Percentiles rank a stretch among this genome's conserved stretches.
Evolutionary conservation across 2,329 filamentous ascomycete genomes (phyloP).

Genomic region (Cordyceps fumosorosea): DNA sequence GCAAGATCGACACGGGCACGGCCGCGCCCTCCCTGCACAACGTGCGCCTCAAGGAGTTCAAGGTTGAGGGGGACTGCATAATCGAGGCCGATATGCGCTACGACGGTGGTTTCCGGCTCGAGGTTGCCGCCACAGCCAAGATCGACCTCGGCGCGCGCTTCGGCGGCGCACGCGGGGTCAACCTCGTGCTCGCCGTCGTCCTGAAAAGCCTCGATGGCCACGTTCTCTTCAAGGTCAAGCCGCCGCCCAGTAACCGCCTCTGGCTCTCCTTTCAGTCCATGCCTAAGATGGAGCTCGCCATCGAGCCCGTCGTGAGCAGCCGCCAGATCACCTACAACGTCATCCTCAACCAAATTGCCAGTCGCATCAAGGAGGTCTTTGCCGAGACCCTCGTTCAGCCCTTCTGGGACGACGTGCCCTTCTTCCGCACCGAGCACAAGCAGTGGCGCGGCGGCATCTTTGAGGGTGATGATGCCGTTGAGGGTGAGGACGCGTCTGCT

Average conservation of each 20-base stretch:
- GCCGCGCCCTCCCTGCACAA: conserved; percentile 85
- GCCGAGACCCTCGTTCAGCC: conserved; percentile 86
- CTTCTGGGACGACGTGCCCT: conserved; percentile 94
- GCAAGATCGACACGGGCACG: conserved; percentile 78
- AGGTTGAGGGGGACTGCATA: conserved; percentile 82
- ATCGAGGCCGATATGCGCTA: conserved; percentile 86
- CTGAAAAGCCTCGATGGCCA: conserved; percentile 83
- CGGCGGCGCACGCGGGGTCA: conserved; percentile 82
- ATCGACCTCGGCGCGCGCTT: conserved; percentile 86
- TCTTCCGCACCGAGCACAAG: conserved; percentile 74
- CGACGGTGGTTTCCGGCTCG: conserved; percentile 79
- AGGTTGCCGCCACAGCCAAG: conserved; percentile 86
- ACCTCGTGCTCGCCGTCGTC: conserved; percentile 78
- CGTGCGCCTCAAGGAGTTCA: conserved; percentile 79
- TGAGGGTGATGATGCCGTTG: conserved; percentile 45
- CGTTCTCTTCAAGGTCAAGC: conserved; percentile 78
- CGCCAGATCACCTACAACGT: conserved; percentile 92
- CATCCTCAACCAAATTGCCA: conserved; percentile 89
- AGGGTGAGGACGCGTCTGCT: conserved; percentile 12
- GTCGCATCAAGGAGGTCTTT: conserved; percentile 86
- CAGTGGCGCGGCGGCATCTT: conserved; percentile 81
- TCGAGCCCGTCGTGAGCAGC: conserved; percentile 91
- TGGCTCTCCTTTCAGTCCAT: conserved; percentile 95
- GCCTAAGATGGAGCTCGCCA: conserved; percentile 88
- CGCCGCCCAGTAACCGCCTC: conserved; percentile 89